Evolutionary conservation across 140 eudicot species (phyloP).

Genomic region (Ambrosia hybrid): DNA sequence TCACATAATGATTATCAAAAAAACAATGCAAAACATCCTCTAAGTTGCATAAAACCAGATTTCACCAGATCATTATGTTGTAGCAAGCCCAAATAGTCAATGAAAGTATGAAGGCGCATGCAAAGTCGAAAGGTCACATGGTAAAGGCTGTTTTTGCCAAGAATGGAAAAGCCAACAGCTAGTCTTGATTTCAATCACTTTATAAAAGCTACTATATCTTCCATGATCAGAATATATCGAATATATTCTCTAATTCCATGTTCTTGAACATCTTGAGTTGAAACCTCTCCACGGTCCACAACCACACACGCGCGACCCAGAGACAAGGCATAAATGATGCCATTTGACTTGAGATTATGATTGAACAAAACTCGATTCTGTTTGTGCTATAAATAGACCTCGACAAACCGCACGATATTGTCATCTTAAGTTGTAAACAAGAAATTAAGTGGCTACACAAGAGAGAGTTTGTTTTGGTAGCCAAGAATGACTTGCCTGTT

Average conservation of each 20-base stretch:
- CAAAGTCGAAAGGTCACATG: too few relatives aligned
- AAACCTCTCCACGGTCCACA: conserved; percentile 15
- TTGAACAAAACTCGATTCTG: conserved; percentile 8
- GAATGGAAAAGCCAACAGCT: conserved; percentile 14
- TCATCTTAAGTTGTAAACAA: conserved; percentile 7
- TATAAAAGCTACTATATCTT: conserved; percentile 15
- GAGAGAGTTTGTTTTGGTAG: conserved; percentile 54
- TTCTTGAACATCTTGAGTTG: not conserved
- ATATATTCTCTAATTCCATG: conserved; percentile 16
- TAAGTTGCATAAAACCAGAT: too few relatives aligned
- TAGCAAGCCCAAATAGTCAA: not conserved
- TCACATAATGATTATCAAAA: too few relatives aligned
- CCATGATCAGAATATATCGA: not conserved
- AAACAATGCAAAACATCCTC: too few relatives aligned
- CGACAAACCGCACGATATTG: conserved; percentile 14
- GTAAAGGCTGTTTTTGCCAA: conserved; percentile 9
- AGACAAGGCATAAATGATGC: conserved; percentile 17
- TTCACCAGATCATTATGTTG: not conserved
- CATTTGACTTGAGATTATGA: conserved; percentile 9
- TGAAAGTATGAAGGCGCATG: not conserved
- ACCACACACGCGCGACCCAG: not conserved
- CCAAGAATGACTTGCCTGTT: conserved; percentile 73
- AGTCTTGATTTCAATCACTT: conserved; percentile 9
- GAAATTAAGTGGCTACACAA: not conserved
- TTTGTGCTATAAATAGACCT: conserved; percentile 28